Conservation (phyloP, 1,284 basidiomycete species). For the Inonotus hispidus region DNA sequence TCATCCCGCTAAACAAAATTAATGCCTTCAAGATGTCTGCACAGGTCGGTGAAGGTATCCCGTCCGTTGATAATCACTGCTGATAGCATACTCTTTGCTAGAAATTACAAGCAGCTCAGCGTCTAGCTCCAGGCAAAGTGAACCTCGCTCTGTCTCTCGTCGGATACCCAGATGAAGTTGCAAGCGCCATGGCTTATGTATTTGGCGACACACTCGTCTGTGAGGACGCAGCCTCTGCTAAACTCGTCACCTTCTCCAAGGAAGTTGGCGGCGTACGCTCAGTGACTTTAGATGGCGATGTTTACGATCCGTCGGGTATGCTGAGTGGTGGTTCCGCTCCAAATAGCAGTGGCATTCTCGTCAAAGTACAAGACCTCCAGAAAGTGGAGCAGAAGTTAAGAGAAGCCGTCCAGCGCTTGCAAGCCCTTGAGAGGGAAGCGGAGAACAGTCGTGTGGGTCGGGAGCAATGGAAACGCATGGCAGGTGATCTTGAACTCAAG, state of each 20-base stretch:
- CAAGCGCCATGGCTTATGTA: conserved; percentile 88
- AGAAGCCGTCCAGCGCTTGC: conserved; percentile 48
- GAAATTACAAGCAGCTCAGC: conserved; percentile 75
- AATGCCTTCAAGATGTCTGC: conserved; percentile 61
- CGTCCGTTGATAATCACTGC: conserved; percentile 4
- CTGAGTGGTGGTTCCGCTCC: conserved; percentile 90
- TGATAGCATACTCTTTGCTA: conserved; percentile 27
- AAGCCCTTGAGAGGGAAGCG: conserved; percentile 56
- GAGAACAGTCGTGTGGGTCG: conserved; percentile 49
- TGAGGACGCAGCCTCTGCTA: conserved; percentile 84
- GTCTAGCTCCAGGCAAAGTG: conserved; percentile 80
- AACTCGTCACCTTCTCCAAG: conserved; percentile 78
- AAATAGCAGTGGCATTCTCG: conserved; percentile 66
- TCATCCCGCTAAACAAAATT: conserved; percentile 95
- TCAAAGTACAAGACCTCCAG: conserved; percentile 83
- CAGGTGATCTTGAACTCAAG: conserved; percentile 81
- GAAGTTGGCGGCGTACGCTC: conserved; percentile 71
- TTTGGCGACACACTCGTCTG: conserved; percentile 95
- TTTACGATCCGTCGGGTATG: conserved; percentile 95
- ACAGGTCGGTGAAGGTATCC: conserved; percentile 39
- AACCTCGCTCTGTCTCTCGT: conserved; percentile 85
- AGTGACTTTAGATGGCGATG: conserved; percentile 92
- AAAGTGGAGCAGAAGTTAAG: conserved; percentile 51
- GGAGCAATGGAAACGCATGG: conserved; percentile 65
- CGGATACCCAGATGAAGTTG: conserved; percentile 80